phyloP scores from a whole-genome alignment of 129 eudicot species.

The Escallonia rubra region DNA sequence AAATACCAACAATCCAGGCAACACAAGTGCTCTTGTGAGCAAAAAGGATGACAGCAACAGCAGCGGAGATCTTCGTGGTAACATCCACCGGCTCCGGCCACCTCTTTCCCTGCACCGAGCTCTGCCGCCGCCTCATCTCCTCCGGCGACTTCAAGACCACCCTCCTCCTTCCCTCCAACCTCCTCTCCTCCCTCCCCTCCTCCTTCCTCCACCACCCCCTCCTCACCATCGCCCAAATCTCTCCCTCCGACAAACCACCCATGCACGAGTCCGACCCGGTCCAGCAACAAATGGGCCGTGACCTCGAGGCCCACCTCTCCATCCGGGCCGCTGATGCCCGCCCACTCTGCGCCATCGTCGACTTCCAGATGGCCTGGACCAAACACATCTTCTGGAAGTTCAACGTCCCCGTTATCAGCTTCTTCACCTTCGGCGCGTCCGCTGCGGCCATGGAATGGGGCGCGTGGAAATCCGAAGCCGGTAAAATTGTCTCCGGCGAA shows the following conservation, averaged over 20 bases:
- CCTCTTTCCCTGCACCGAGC: constrained; percentile 17
- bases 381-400: constrained; percentile 8
- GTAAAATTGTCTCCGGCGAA: neutral
- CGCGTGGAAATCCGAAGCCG: constrained; percentile 2
- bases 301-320: constrained; percentile 1
- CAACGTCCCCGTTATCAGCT: neutral
- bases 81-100: constrained; percentile 13
- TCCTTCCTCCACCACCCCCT: constrained; percentile 10
- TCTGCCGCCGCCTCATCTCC: constrained; percentile 4
- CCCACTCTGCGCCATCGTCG: neutral
- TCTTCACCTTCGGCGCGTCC: constrained; percentile 9
- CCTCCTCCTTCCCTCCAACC: constrained; percentile 16
- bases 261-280: neutral
- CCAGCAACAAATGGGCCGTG: neutral
- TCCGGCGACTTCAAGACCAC: constrained; percentile 8
- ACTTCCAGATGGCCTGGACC: constrained; percentile 11
- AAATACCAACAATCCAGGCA: neutral
- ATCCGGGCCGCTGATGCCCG: neutral
- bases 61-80: constrained; percentile 8
- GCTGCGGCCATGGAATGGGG: constrained; percentile 13
- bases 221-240: neutral
- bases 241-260: neutral
- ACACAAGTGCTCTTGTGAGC: neutral
- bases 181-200: constrained; percentile 16
- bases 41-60: neutral